Conservation (phyloP, 2,329 filamentous ascomycete species). For the Fusarium fracticaudum region DNA sequence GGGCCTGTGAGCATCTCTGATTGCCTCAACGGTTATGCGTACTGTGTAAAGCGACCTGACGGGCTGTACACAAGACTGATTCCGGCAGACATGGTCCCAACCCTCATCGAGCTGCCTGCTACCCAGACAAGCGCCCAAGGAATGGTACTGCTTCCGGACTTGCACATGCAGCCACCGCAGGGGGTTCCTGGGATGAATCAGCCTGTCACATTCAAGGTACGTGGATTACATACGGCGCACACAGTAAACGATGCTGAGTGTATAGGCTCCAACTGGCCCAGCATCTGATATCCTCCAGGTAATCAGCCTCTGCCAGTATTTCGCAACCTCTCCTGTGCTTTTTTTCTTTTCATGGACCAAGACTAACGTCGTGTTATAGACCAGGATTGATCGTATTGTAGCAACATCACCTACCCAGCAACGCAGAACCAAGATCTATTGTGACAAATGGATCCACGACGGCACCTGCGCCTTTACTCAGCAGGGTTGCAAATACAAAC, state of each 20-base stretch:
- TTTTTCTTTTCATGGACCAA: not conserved
- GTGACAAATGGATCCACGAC: constrained; percentile 89
- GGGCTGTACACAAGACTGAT: constrained; percentile 32
- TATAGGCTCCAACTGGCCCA: constrained; percentile 36
- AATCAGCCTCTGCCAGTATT: constrained; percentile 21
- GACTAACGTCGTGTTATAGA: constrained; percentile 36
- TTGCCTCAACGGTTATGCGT: constrained; percentile 30
- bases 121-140: constrained; percentile 51
- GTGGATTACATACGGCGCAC: constrained; percentile 32
- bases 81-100: constrained; percentile 34
- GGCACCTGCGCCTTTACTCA: constrained; percentile 87
- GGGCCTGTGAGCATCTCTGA: constrained; percentile 32
- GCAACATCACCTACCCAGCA: constrained; percentile 48
- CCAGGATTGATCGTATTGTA: constrained; percentile 49
- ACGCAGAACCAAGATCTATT: constrained; percentile 75
- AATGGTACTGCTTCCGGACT: constrained; percentile 59
- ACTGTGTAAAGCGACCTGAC: constrained; percentile 27
- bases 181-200: constrained; percentile 52
- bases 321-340: not conserved
- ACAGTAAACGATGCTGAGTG: constrained; percentile 42
- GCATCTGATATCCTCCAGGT: constrained; percentile 49
- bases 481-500: constrained; percentile 88
- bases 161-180: constrained; percentile 50
- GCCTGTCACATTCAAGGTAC: constrained; percentile 52
- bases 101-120: constrained; percentile 54